Percentiles rank a stretch among this genome's conserved stretches.
Conservation (phyloP, 192 early-diverging fungal genomes). For the Rhizoclosmatium sp. region DNA sequence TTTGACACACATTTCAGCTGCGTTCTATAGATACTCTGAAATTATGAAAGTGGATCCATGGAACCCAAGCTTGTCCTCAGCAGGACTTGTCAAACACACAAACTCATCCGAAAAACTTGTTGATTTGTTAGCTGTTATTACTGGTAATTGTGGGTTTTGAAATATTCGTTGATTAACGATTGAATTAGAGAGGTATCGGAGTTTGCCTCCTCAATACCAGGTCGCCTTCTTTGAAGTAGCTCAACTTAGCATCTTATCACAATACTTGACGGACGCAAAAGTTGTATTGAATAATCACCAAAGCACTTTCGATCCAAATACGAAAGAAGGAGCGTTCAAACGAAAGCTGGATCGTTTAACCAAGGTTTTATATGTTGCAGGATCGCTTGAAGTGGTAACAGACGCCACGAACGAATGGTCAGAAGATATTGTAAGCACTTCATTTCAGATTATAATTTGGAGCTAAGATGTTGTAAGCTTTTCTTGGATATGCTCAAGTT, state of each 20-base stretch:
- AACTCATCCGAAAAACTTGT: constrained; percentile 28
- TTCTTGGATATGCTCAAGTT: constrained; percentile 22
- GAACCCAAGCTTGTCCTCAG: not conserved
- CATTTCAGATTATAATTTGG: not conserved
- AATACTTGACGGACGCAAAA: constrained; percentile 6
- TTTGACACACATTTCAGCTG: not conserved
- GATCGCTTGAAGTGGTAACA: not conserved
- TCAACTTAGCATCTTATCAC: constrained; percentile 7
- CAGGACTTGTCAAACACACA: constrained; percentile 21
- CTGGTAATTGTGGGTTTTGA: not conserved
- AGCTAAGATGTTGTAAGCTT: not conserved
- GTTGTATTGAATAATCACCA: constrained; percentile 10
- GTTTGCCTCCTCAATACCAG: constrained; percentile 6
- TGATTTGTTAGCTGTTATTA: constrained; percentile 17
- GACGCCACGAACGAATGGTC: constrained; percentile 5
- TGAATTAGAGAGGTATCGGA: constrained; percentile 17
- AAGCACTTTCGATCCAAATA: not conserved
- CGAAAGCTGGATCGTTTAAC: not conserved
- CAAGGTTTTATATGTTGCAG: not conserved
- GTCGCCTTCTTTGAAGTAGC: constrained; percentile 22
- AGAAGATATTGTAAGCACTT: constrained; percentile 8
- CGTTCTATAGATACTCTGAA: not conserved
- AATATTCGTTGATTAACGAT: not conserved
- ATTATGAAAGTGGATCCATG: constrained; percentile 31
- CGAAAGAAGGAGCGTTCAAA: not conserved